Evolutionary conservation across 805 yeast species (phyloP).

Genomic region (Wickerhamomyces pijperi): DNA sequence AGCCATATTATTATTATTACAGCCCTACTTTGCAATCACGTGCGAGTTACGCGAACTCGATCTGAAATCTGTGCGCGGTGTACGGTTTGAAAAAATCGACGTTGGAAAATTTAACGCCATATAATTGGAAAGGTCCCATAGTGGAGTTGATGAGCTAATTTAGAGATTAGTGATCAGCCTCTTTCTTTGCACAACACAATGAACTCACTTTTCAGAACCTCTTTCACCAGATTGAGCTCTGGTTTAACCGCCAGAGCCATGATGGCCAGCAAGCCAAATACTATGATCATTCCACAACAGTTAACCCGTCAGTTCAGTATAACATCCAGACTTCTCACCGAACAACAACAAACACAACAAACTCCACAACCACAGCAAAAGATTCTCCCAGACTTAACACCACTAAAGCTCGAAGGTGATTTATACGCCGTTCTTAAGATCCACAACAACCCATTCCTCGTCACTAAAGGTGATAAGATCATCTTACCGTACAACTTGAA

Average conservation of each 20-base stretch:
- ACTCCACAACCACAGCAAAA: not conserved
- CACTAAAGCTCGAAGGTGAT: conserved; percentile 55
- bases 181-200: too few species aligned
- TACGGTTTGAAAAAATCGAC: too few species aligned
- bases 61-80: too few species aligned
- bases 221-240: not conserved
- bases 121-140: too few species aligned
- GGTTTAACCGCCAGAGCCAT: not conserved
- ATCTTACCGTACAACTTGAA: conserved; percentile 70
- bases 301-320: conserved; percentile 5
- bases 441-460: conserved; percentile 76
- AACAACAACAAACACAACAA: not conserved
- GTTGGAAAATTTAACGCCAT: too few species aligned
- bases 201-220: conserved; percentile 2
- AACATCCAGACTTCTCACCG: conserved; percentile 2
- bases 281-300: not conserved
- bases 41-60: too few species aligned
- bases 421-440: conserved; percentile 76
- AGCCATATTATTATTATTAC: too few species aligned
- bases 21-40: too few species aligned
- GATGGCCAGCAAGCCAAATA: not conserved
- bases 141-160: too few species aligned
- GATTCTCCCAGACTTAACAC: conserved; percentile 31
- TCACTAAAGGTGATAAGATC: conserved; percentile 83
- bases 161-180: too few species aligned